Evolutionary conservation across 2,329 filamentous ascomycete species (phyloP).

Genomic region (Trichoderma sp.): DNA sequence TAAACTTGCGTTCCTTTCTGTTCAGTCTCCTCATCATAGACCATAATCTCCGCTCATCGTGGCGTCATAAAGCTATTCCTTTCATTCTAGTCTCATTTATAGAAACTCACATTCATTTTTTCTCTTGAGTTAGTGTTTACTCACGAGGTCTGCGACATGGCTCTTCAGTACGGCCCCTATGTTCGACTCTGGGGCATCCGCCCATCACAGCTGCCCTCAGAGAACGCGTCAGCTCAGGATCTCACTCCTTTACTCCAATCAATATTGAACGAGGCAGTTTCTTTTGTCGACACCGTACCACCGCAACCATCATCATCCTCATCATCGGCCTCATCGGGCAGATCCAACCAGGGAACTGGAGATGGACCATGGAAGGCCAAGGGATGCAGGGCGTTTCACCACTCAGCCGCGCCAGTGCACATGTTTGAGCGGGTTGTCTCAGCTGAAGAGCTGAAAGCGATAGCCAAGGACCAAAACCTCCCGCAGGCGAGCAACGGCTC

Average conservation of each 20-base stretch:
- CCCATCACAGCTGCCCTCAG: constrained; percentile 45
- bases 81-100: neutral
- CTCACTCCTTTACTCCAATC: constrained; percentile 50
- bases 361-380: constrained; percentile 48
- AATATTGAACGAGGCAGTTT: constrained; percentile 56
- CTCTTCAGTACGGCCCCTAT: constrained; percentile 41
- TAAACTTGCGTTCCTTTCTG: neutral
- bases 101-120: neutral
- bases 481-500: constrained; percentile 23
- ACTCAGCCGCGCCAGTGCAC: constrained; percentile 51
- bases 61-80: neutral
- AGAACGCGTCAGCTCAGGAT: constrained; percentile 39
- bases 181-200: constrained; percentile 54
- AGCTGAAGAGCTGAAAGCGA: constrained; percentile 40
- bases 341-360: neutral
- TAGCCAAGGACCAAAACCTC: constrained; percentile 36
- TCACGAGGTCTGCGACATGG: neutral
- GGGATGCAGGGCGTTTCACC: constrained; percentile 46
- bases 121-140: neutral
- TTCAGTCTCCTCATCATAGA: neutral
- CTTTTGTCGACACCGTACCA: constrained; percentile 56
- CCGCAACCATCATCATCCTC: constrained; percentile 16
- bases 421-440: constrained; percentile 51
- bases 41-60: neutral
- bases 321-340: constrained; percentile 22